Percentiles rank a stretch among this genome's conserved stretches.
phyloP scores from a whole-genome alignment of 169 alveolate species.

The Eimeria acervulina region DNA sequence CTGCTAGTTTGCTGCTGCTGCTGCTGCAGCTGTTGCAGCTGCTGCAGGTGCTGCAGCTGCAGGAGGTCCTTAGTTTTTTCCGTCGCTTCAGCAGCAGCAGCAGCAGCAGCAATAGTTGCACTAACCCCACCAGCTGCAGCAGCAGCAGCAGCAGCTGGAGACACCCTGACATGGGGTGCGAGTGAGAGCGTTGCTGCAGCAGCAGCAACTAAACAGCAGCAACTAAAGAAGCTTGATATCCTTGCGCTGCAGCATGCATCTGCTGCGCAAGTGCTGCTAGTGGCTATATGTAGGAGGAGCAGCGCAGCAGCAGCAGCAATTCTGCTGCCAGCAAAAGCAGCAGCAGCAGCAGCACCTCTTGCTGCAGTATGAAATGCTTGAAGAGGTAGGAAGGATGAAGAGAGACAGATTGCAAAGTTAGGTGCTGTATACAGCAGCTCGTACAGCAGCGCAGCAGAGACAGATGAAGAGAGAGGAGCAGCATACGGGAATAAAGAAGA shows the following conservation, averaged over 20 bases:
- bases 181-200: neutral
- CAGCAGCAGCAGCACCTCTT: conserved; percentile 60
- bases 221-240: neutral
- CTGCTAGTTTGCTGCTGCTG: neutral
- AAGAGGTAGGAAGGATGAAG: conserved; percentile 53
- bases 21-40: too few relatives aligned
- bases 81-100: too few relatives aligned
- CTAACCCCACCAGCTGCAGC: neutral
- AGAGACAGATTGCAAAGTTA: conserved; percentile 4
- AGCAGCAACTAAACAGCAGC: neutral
- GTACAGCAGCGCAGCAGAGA: conserved; percentile 67
- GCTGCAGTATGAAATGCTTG: conserved; percentile 67
- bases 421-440: conserved; percentile 21
- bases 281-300: too few relatives aligned
- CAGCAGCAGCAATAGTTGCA: too few relatives aligned
- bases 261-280: neutral
- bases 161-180: conserved; percentile 4
- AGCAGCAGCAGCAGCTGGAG: neutral
- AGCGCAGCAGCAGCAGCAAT: neutral
- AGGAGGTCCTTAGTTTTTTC: too few relatives aligned
- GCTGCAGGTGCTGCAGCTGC: too few relatives aligned
- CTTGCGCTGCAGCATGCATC: conserved; percentile 8
- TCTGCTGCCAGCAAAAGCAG: conserved; percentile 40
- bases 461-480: conserved; percentile 59
- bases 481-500: conserved; percentile 2